A percentile compares a stretch with the other conserved stretches of the same genome.
These are phyloP conservation scores for Sporopachydermia cereana DNA, from an alignment of 1,139 yeast genomes.

Conservation along the genomic window DNA sequence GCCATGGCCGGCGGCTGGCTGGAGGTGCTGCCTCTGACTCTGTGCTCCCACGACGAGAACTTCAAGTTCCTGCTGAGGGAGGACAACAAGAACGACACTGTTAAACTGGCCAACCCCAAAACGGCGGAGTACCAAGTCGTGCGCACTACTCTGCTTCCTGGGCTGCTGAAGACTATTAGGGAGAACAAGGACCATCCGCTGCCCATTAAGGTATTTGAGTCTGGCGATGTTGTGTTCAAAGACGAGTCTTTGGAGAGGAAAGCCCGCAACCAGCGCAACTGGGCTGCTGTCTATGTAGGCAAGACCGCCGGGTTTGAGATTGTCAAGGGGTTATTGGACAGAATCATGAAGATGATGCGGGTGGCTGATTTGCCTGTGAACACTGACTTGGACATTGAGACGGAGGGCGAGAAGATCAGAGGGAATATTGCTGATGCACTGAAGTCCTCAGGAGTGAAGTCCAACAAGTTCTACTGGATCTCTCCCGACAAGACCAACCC, in stretches of 20 bases:
- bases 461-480: conserved; percentile 43
- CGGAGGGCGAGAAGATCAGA: conserved; percentile 26
- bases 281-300: conserved; percentile 92
- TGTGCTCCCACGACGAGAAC: conserved; percentile 95
- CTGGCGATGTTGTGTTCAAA: conserved; percentile 90
- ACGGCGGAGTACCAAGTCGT: conserved; percentile 96
- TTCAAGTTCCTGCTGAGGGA: conserved; percentile 66
- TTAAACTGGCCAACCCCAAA: conserved; percentile 90
- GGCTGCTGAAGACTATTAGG: conserved; percentile 86
- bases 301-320: conserved; percentile 90
- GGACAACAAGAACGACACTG: conserved; percentile 73
- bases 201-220: conserved; percentile 90
- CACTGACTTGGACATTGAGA: conserved; percentile 31
- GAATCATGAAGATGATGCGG: conserved; percentile 93
- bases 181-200: conserved; percentile 94
- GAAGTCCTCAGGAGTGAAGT: background rate
- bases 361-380: conserved; percentile 64
- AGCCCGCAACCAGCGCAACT: conserved; percentile 85
- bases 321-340: conserved; percentile 90
- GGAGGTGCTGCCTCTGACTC: conserved; percentile 90
- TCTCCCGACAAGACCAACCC: conserved; percentile 55
- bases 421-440: background rate
- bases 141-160: conserved; percentile 88
- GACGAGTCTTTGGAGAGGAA: conserved; percentile 72
- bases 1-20: conserved; percentile 86